Conservation (phyloP, 257 asterid species). For the Solanum lignicaule region DNA sequence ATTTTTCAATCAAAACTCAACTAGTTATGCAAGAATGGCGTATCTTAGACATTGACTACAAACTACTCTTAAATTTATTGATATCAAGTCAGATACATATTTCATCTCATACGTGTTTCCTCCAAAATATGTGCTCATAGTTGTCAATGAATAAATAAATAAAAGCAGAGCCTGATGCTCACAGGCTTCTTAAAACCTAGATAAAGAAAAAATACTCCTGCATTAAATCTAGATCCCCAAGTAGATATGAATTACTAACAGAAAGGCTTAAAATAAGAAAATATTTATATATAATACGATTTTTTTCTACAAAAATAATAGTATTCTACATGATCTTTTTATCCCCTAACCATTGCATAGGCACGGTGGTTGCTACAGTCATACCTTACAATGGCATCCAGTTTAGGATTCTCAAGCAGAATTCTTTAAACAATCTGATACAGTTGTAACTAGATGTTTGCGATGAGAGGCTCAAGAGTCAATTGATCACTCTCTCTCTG, state of each 20-base stretch:
- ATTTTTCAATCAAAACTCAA: not conserved
- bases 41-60: not conserved
- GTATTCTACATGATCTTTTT: not conserved
- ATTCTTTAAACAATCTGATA: not conserved
- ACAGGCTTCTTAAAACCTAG: not conserved
- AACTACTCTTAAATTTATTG: not conserved
- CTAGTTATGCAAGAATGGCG: not conserved
- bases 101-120: not conserved
- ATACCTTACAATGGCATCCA: not conserved
- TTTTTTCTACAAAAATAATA: not conserved
- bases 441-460: not conserved
- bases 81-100: not conserved
- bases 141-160: not conserved
- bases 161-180: not conserved
- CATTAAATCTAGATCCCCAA: not conserved
- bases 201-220: not conserved
- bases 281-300: not conserved
- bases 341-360: not conserved
- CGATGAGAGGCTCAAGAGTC: slow-evolving; percentile 41
- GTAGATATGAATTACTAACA: not conserved
- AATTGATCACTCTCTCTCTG: slow-evolving; percentile 26
- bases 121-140: not conserved
- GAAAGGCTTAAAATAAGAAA: not conserved
- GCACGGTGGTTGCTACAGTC: not conserved
- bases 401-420: not conserved